A percentile compares a stretch with the other conserved stretches of the same genome.
Conservation (phyloP, 2,329 filamentous ascomycete genomes). For the Chaetomiaceae sp. region DNA sequence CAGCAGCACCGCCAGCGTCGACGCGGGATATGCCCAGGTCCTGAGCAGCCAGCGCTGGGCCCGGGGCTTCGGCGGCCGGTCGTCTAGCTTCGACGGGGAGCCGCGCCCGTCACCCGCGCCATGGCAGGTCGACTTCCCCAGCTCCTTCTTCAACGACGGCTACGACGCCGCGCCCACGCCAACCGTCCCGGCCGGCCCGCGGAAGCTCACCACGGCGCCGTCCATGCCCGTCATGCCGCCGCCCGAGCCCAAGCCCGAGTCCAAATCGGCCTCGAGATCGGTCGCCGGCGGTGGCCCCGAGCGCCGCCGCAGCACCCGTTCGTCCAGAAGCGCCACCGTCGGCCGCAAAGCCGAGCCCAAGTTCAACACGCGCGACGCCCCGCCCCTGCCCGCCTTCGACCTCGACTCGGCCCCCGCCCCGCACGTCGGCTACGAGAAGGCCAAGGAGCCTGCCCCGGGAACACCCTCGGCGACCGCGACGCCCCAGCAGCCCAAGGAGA, state of each 20-base stretch:
- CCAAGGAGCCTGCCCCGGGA: conserved; percentile 45
- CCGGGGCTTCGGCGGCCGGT: conserved; percentile 48
- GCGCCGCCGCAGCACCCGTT: conserved; percentile 54
- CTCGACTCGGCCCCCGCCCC: conserved; percentile 52
- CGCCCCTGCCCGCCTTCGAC: conserved; percentile 29
- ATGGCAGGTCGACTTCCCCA: conserved; percentile 46
- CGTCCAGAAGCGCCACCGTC: conserved; percentile 44
- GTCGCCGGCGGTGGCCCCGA: conserved; percentile 35
- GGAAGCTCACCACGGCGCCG: conserved; percentile 36
- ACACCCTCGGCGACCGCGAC: conserved; percentile 38
- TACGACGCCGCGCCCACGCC: conserved; percentile 83
- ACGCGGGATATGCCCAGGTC: conserved; percentile 54
- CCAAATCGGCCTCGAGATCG: conserved; percentile 31
- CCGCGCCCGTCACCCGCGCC: conserved; percentile 29
- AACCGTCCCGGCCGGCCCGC: conserved; percentile 73
- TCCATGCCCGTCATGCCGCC: conserved; percentile 36
- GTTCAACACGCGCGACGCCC: conserved; percentile 26
- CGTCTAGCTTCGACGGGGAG: conserved; percentile 70
- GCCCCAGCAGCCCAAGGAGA: conserved; percentile 50
- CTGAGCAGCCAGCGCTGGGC: conserved; percentile 54
- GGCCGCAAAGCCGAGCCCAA: conserved; percentile 28
- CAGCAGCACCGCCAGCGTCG: conserved; percentile 62
- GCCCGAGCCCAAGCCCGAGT: conserved; percentile 30
- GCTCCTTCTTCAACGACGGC: conserved; percentile 43
- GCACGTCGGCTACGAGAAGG: conserved; percentile 53